Base-by-base conservation (phyloP, 257 asterid species). In the Anisodus tanguticus region DNA sequence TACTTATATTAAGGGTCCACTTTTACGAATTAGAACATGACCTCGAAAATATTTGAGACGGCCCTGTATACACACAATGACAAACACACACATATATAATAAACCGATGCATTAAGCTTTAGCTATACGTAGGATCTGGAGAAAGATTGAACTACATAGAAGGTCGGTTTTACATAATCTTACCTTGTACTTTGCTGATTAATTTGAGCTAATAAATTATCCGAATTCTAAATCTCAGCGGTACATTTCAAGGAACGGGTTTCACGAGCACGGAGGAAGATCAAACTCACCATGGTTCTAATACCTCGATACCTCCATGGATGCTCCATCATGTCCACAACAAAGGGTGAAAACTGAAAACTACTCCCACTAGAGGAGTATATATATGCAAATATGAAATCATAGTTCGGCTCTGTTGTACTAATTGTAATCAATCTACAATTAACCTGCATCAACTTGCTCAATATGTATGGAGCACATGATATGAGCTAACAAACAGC, bases 271-370 rank as follows among this genome's bases (percentile, higher is more conserved):
- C 60, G n/a, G 80, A 47, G 5, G 59, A 47, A 72, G 37, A 41
- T 22, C 80, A 45, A 47, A 47, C 4, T 72, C 19, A 19, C 0
- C 3, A 19, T 72, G 43, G 80, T 47, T n/a, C 5, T 26, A 72
- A 47, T 19, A 10, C 19, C n/a, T 51, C 22, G 60, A 49, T 76
- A 12, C 81, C 81, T 51, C 45, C 45, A 76, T 76, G 81, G 81
- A 76, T 76, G 62, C 15, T 51, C 39, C 62, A 49, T 35, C 81
- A 74, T 74, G 43, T 49, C 45, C 81, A 12, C 22, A 76, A 76
- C 13, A 76, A 51, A 76, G 62, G 43, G 5, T 76, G 62, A 74
- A 17, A 15, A 68, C 6, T 66, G 45, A 41, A 55, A 58, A 58
- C 26, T 1, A 3, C 19, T 15, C 26, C 22, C 64, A 16, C 64